Evolutionary conservation across 805 yeast species (phyloP).

Genomic region (Candida peoriensis): DNA sequence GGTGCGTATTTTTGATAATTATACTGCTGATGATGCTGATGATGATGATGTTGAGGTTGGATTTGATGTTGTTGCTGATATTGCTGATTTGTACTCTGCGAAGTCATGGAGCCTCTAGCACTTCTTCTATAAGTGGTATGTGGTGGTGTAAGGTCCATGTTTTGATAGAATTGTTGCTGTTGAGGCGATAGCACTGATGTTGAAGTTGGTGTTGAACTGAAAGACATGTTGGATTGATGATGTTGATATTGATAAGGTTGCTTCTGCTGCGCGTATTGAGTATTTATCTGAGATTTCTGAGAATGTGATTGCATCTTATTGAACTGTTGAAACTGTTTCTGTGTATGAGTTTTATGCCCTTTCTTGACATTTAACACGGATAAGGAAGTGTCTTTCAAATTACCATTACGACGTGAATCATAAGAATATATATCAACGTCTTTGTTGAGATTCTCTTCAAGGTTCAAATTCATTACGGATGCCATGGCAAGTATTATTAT

Average conservation of each 20-base stretch:
- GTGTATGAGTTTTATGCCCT: conserved; percentile 20
- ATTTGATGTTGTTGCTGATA: not conserved
- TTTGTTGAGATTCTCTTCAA: too few relatives aligned
- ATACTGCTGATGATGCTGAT: not conserved
- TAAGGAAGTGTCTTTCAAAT: conserved; percentile 21
- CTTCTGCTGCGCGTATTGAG: too few relatives aligned
- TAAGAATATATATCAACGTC: too few relatives aligned
- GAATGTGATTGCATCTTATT: conserved; percentile 14
- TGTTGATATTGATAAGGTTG: not conserved
- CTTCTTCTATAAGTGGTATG: not conserved
- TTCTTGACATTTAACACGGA: conserved; percentile 19
- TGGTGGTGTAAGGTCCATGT: conserved; percentile 7
- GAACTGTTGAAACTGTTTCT: conserved; percentile 22
- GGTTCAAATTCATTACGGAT: too few relatives aligned
- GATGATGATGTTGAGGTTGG: not conserved
- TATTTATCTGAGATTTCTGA: too few relatives aligned
- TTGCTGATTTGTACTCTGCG: not conserved
- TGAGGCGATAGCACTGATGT: too few relatives aligned
- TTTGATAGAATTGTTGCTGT: conserved; percentile 1
- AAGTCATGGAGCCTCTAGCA: not conserved
- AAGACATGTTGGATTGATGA: conserved; percentile 3
- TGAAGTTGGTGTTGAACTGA: too few relatives aligned
- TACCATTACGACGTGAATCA: conserved; percentile 20
- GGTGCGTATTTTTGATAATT: too few relatives aligned
- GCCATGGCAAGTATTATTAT: too few relatives aligned